Conservation (phyloP, 176 grass and related monocot species). For the Eremochloa ophiuroides region DNA sequence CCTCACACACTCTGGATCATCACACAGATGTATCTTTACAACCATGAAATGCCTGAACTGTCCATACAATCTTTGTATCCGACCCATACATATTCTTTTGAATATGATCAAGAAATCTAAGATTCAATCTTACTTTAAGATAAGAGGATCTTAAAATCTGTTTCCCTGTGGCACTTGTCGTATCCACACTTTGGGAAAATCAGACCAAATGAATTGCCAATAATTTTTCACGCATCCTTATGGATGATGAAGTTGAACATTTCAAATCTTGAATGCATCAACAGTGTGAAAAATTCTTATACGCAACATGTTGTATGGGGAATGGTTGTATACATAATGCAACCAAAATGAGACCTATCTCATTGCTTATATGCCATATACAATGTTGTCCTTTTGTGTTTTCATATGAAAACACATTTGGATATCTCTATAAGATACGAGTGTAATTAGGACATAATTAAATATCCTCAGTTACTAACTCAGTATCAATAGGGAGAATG, state of each 20-base stretch:
- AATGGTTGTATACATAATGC: background rate
- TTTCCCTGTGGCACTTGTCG: background rate
- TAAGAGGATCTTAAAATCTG: too few species aligned
- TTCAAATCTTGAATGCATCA: too few species aligned
- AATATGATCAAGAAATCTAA: background rate
- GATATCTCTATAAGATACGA: too few species aligned
- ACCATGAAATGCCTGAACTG: too few species aligned
- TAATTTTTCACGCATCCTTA: background rate
- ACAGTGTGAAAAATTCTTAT: too few species aligned
- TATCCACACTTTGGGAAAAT: background rate
- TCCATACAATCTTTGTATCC: background rate
- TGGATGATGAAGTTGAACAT: background rate
- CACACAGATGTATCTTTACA: too few species aligned
- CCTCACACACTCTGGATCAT: too few species aligned
- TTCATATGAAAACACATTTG: background rate
- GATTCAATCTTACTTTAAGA: background rate
- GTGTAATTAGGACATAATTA: too few species aligned
- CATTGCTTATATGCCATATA: background rate
- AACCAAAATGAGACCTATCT: background rate
- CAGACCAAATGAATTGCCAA: background rate
- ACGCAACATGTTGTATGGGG: too few species aligned
- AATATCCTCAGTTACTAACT: too few species aligned
- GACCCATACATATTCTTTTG: background rate
- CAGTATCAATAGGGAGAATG: too few species aligned
- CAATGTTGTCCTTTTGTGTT: background rate